phyloP scores from a whole-genome alignment of 1,284 basidiomycete genomes.

The Coniferiporia sulphurascens region DNA sequence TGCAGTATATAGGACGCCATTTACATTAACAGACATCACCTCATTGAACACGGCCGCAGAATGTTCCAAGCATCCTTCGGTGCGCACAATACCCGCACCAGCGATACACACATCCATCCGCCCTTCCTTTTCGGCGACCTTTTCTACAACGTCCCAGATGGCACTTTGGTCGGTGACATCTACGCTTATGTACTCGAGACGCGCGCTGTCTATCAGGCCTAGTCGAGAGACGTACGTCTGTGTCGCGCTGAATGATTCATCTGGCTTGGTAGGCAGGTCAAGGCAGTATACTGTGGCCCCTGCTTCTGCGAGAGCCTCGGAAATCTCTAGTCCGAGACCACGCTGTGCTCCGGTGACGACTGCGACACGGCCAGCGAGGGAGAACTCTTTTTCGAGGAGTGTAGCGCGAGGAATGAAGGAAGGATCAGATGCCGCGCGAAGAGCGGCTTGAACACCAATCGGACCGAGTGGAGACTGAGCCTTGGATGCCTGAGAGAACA shows the following conservation, averaged over 20 bases:
- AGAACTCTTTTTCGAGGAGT: conserved; percentile 58
- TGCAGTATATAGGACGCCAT: conserved; percentile 49
- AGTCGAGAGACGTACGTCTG: conserved; percentile 47
- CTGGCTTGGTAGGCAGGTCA: conserved; percentile 63
- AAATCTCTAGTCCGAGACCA: conserved; percentile 81
- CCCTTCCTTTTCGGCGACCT: conserved; percentile 58
- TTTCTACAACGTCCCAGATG: conserved; percentile 24
- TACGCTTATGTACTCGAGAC: conserved; percentile 61
- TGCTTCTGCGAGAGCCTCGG: conserved; percentile 69
- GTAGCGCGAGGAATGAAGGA: conserved; percentile 35
- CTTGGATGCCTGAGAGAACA: no score
- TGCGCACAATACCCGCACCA: conserved; percentile 66
- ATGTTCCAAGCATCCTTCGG: conserved; percentile 64
- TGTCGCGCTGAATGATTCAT: conserved; percentile 60
- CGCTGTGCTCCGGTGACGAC: conserved; percentile 77
- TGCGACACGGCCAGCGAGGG: conserved; percentile 64
- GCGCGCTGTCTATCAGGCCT: conserved; percentile 33
- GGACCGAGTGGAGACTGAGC: neutral
- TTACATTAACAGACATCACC: conserved; percentile 73
- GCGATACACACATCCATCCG: conserved; percentile 72
- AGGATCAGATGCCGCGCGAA: conserved; percentile 22
- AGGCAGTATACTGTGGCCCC: conserved; percentile 76
- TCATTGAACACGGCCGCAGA: conserved; percentile 62
- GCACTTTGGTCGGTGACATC: conserved; percentile 59
- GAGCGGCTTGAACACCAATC: conserved; percentile 55